phyloP scores from a whole-genome alignment of 2,329 filamentous ascomycete species.

The Pestalotiopsis sp. region DNA sequence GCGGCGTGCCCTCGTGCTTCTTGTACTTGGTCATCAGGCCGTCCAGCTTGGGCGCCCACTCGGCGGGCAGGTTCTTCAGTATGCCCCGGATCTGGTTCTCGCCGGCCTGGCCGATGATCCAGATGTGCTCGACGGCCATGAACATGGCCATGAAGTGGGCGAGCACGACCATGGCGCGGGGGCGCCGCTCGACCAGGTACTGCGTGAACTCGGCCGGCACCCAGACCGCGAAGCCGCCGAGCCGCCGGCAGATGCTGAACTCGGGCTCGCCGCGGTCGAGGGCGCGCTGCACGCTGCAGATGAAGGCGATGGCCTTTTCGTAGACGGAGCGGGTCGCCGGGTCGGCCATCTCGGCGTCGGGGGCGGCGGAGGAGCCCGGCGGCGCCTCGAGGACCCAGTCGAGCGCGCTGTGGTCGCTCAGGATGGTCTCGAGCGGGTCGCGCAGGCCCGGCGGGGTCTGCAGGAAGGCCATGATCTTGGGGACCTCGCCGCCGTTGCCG shows the following conservation, averaged over 20 bases:
- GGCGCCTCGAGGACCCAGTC: constrained; percentile 37
- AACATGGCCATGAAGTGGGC: constrained; percentile 41
- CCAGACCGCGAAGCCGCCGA: constrained; percentile 39
- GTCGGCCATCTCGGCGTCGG: constrained; percentile 34
- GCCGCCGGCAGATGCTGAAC: constrained; percentile 32
- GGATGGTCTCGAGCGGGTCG: constrained; percentile 33
- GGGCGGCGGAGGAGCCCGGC: constrained; percentile 11
- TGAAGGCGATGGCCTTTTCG: constrained; percentile 35
- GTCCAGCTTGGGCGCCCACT: constrained; percentile 38
- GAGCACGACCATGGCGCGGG: constrained; percentile 38
- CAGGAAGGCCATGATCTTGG: constrained; percentile 30
- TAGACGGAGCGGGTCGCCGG: constrained; percentile 29
- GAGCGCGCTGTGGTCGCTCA: constrained; percentile 30
- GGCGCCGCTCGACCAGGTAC: constrained; percentile 36
- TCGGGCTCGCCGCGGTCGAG: constrained; percentile 31
- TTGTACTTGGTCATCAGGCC: constrained; percentile 31
- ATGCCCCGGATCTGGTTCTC: constrained; percentile 39
- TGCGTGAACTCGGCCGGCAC: constrained; percentile 35
- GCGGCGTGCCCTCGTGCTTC: constrained; percentile 18
- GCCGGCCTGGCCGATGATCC: constrained; percentile 38
- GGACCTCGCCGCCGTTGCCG: constrained; percentile 12
- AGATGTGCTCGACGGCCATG: constrained; percentile 36
- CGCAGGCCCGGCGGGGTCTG: constrained; percentile 29
- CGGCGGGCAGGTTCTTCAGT: constrained; percentile 33
- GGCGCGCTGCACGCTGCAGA: constrained; percentile 33